Conservation (phyloP, 768 basidiomycete genomes). For the Tephrocybe sp. region DNA sequence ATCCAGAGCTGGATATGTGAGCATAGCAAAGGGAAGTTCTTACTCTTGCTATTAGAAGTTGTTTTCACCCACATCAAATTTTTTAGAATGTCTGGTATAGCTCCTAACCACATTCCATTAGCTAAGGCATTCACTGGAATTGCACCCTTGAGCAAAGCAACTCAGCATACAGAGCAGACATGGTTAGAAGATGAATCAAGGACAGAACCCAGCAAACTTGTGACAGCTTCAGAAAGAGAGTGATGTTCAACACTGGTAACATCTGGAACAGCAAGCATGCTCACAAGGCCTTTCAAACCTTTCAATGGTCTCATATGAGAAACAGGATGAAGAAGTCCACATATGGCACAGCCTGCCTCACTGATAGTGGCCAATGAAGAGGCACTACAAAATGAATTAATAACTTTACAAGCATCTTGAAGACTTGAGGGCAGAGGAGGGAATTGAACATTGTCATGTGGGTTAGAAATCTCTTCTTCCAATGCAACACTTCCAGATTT, state of each 20-base stretch:
- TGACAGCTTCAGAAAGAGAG: no score
- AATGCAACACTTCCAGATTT: no score
- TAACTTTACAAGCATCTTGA: neutral
- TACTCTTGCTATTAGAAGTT: neutral
- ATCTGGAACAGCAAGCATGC: neutral
- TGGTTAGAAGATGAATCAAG: neutral
- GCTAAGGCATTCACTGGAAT: neutral
- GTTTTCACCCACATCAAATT: neutral
- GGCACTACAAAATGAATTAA: neutral
- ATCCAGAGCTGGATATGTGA: constrained; percentile 23
- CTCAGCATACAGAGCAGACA: neutral
- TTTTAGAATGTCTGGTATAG: neutral
- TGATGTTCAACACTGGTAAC: neutral
- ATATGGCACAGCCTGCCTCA: neutral
- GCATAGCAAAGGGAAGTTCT: constrained; percentile 22
- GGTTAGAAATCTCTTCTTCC: no score
- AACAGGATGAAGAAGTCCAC: neutral
- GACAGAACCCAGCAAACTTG: neutral
- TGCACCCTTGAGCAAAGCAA: neutral
- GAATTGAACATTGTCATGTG: neutral
- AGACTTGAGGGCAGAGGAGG: neutral
- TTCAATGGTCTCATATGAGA: neutral
- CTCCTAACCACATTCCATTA: neutral
- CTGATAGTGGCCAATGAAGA: neutral
- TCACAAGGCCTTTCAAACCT: neutral